Base-by-base conservation (phyloP, 2,329 filamentous ascomycete genomes). In the Emergomyces africanus region DNA sequence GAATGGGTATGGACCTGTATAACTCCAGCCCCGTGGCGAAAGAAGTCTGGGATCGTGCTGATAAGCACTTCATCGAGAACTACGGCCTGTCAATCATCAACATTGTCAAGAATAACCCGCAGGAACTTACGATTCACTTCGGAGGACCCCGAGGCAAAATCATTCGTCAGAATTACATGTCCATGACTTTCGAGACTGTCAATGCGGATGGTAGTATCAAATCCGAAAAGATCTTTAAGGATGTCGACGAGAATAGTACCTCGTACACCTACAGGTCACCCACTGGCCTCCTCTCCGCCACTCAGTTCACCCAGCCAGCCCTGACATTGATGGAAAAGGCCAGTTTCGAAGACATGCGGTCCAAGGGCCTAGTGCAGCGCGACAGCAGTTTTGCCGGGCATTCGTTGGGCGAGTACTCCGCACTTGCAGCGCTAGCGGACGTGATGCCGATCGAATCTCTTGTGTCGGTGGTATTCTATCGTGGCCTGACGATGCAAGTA, bases 381-480 rank as follows among this genome's bases (percentile, higher is more conserved):
- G 92, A 97, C 78, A 96, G 90, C 82, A 96, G 88, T 66, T 99
- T 99, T 72, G 94, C 94, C 15, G 94, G 94, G 65, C 94, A 99
- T 79, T 99, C 95, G 0, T 84, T 99, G 25, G 94, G 94, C 75
- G 94, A 99, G 78, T 99, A 99, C 80, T 96, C 91, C 63, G 94
- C 94, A 10, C 85, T 99, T 63, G 94, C 94, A 63, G 94, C 94
- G 14, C 82, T 99, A 62, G 94, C 95, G 12, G 92, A 99, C 70
- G 94, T 99, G 71, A 96, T 99, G 89, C 94, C 95, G n/a, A 99
- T 99, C 69, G 94, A 99, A 80, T 94, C 88, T 66, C 81, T 99
- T 73, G 94, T 99, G 1, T 97, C 94, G 0, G 94, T 99, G 53
- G 95, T 99, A 59, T 99, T 99, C 82, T 99, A 99, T 79, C 90